Evolutionary conservation across 2,329 filamentous ascomycete genomes (phyloP), one percentile per base, ranked within the genome.

Genomic region (Beauveria australis): DNA sequence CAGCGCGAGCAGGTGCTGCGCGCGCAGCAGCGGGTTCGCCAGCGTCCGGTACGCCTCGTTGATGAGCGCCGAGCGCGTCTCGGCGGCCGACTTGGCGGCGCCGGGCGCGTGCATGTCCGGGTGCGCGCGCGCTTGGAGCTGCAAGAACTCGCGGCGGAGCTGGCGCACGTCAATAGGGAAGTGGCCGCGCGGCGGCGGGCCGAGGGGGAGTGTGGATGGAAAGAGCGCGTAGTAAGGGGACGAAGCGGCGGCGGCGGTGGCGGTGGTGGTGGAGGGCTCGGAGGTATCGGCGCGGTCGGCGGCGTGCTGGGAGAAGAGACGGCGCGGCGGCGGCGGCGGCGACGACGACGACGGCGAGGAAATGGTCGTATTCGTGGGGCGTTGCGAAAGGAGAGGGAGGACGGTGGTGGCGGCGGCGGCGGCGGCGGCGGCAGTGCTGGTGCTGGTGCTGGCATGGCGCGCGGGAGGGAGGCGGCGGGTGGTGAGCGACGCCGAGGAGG

Each of bases 11-110:
- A 97, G 77, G 72, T 97, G 96, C 72, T 97, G 91, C n/a, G 93
- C 92, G 26, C 94, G 85, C 53, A 84, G 74, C 14, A 99, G 78
- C 18, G 94, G 92, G 66, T 88, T 84, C 54, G 83, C 78, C 0
- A 99, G 82, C 3, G 92, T 96, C 69, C 85, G 88, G 80, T 95
- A 97, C 0, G 94, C 94, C 66, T 92, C 88, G 79, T 97, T 97
- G 73, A 97, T 92, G 28, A 84, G 82, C 8, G 91, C 84, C 10
- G 89, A 94, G n/a, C 87, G 78, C 0, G 86, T 89, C 73, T 95
- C 90, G 22, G 92, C 91, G 53, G 81, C 69, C 67, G 76, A 67
- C 75, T 87, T 79, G 73, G 79, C 69, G 72, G 79, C 46, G 19
- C 57, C 57, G 66, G 80, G 64, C 66, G 83, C 78, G 71, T 81